These are phyloP conservation scores for Pelargonium hybrid DNA, from an alignment of 441 rosid species.

Conservation along the genomic window DNA sequence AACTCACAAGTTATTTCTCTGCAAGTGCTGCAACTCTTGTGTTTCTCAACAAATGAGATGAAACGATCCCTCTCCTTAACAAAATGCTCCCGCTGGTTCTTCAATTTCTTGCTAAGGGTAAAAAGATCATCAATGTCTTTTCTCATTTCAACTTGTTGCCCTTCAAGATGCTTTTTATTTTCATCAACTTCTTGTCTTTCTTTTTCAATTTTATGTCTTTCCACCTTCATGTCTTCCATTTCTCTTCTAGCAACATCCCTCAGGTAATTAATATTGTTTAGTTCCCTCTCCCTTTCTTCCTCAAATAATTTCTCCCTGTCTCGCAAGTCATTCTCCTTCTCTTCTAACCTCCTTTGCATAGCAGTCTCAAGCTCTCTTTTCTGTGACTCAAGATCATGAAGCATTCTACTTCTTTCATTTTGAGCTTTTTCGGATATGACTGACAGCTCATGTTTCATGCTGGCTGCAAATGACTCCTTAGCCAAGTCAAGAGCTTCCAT, in stretches of 20 bases:
- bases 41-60: conserved; percentile 63
- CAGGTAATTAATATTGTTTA: conserved; percentile 51
- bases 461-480: conserved; percentile 56
- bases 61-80: conserved; percentile 73
- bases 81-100: conserved; percentile 70
- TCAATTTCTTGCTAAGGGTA: conserved; percentile 57
- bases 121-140: conserved; percentile 79
- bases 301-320: conserved; percentile 49
- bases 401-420: conserved; percentile 64
- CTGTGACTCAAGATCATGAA: conserved; percentile 54
- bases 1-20: conserved; percentile 58
- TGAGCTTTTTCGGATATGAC: conserved; percentile 47
- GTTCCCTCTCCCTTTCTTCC: conserved; percentile 70
- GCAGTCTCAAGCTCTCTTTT: conserved; percentile 59
- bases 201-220: conserved; percentile 44
- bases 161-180: conserved; percentile 61
- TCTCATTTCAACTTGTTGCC: conserved; percentile 66
- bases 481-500: conserved; percentile 55
- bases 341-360: conserved; percentile 49
- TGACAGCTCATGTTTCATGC: conserved; percentile 60
- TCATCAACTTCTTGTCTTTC: conserved; percentile 58
- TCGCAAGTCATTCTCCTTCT: conserved; percentile 49
- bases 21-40: conserved; percentile 55
- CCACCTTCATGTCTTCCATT: conserved; percentile 67
- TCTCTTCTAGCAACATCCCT: conserved; percentile 77